A percentile compares a stretch with the other conserved stretches of the same genome.
Evolutionary conservation across 148 eudicot species (phyloP).

Genomic region (Rhododendron mucronatum): DNA sequence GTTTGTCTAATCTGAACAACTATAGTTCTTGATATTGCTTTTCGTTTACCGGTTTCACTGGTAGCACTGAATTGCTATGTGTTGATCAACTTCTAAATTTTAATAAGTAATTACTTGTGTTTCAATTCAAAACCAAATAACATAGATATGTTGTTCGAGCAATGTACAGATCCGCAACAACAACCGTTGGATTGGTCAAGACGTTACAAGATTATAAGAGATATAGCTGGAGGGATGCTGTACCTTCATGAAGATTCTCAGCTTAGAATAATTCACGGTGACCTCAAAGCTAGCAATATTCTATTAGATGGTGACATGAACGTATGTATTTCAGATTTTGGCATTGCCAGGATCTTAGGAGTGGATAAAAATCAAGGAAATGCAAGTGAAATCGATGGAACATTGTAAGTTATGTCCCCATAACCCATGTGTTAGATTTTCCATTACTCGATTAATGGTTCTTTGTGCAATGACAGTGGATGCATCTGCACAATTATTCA

Average conservation of each 20-base stretch:
- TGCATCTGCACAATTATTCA: not conserved
- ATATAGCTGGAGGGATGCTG: slow-evolving; percentile 27
- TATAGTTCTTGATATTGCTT: not conserved
- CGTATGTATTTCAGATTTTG: slow-evolving; percentile 39
- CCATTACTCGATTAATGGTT: not conserved
- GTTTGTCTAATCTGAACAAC: not conserved
- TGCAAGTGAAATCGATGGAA: slow-evolving; percentile 34
- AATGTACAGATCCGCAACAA: slow-evolving; percentile 18
- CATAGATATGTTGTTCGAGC: not conserved
- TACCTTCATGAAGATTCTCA: slow-evolving; percentile 34
- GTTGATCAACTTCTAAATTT: not conserved
- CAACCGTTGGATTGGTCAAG: slow-evolving; percentile 24
- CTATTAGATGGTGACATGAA: slow-evolving; percentile 31
- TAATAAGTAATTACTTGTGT: not conserved
- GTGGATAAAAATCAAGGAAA: slow-evolving; percentile 32
- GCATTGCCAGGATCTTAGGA: slow-evolving; percentile 29
- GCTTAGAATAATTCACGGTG: slow-evolving; percentile 29
- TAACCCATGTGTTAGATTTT: not conserved
- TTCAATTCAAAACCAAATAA: not conserved
- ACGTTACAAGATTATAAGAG: not conserved
- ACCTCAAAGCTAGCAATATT: slow-evolving; percentile 31
- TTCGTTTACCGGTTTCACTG: too few species aligned
- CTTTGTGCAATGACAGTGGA: too few species aligned
- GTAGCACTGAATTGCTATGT: not conserved
- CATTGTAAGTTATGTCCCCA: slow-evolving; percentile 29